phyloP scores from a whole-genome alignment of 108 stramenopile genomes.

The Conticribra weissflogii region DNA sequence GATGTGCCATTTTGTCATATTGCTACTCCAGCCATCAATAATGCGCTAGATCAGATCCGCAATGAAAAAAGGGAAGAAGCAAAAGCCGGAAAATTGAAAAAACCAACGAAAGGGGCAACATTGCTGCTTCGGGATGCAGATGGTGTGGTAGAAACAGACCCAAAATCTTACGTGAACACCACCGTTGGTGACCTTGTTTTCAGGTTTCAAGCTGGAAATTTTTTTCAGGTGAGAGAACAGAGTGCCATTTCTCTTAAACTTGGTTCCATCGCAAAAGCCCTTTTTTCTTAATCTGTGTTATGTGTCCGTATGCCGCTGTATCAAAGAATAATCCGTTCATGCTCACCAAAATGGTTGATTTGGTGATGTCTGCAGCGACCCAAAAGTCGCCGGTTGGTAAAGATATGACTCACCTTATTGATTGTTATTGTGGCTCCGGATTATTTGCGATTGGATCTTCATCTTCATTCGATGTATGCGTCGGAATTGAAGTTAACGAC shows the following conservation, averaged over 20 bases:
- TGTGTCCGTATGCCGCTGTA: too few relatives aligned
- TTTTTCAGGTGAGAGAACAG: constrained; percentile 68
- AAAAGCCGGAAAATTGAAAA: constrained; percentile 49
- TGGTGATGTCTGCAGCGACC: constrained; percentile 76
- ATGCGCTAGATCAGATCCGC: constrained; percentile 59
- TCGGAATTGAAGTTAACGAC: constrained; percentile 95
- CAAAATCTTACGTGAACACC: constrained; percentile 77
- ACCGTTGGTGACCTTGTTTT: constrained; percentile 73
- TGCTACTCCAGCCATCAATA: constrained; percentile 93
- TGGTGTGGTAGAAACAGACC: constrained; percentile 84
- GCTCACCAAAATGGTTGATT: constrained; percentile 90
- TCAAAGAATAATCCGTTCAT: constrained; percentile 94
- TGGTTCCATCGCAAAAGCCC: too few relatives aligned
- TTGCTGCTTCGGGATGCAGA: constrained; percentile 87
- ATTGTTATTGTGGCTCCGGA: constrained; percentile 98
- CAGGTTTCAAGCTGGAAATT: constrained; percentile 92
- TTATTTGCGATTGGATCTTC: constrained; percentile 88
- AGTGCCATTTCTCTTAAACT: too few relatives aligned
- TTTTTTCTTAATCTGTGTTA: too few relatives aligned
- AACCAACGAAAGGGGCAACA: constrained; percentile 82
- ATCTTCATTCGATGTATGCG: constrained; percentile 75
- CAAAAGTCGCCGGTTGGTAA: constrained; percentile 23
- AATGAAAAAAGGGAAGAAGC: constrained; percentile 53
- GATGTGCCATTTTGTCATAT: constrained; percentile 94
- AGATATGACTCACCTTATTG: constrained; percentile 80